Evolutionary conservation across 768 basidiomycete species (phyloP).

Genomic region (Agaricus sinodeliciosus): DNA sequence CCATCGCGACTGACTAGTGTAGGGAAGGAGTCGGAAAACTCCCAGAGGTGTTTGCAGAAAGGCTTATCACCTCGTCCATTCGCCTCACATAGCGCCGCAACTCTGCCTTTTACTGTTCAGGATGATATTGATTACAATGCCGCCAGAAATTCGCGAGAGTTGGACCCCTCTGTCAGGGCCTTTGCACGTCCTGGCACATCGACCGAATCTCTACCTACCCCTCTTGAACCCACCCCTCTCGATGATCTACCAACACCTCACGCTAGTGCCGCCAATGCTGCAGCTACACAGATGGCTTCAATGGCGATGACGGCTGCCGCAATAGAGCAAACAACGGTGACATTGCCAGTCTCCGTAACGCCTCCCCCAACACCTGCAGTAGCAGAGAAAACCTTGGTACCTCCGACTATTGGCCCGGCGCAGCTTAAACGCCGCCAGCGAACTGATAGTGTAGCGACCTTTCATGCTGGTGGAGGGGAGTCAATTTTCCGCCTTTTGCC

Average conservation of each 20-base stretch:
- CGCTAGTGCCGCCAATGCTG: slow-evolving; percentile 10
- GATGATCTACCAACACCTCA: slow-evolving; percentile 30
- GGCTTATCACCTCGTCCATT: slow-evolving; percentile 1
- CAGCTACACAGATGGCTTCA: slow-evolving; percentile 1
- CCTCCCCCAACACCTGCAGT: not conserved
- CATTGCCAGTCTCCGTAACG: not conserved
- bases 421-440: slow-evolving; percentile 30
- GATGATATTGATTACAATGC: slow-evolving; percentile 7
- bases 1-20: slow-evolving; percentile 37
- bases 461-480: slow-evolving; percentile 73
- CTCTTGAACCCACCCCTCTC: slow-evolving; percentile 16
- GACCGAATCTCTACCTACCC: slow-evolving; percentile 57
- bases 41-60: slow-evolving; percentile 10
- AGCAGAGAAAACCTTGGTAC: slow-evolving; percentile 6
- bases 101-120: slow-evolving; percentile 2
- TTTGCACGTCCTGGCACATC: slow-evolving; percentile 74
- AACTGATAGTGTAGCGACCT: slow-evolving; percentile 53
- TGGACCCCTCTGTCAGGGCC: slow-evolving; percentile 69
- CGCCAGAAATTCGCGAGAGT: slow-evolving; percentile 44
- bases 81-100: slow-evolving; percentile 9
- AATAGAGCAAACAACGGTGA: slow-evolving; percentile 10
- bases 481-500: slow-evolving; percentile 96
- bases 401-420: slow-evolving; percentile 13
- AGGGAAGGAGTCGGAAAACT: slow-evolving; percentile 21
- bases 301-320: slow-evolving; percentile 8